These are phyloP conservation scores for Botrytis hyacinthi DNA, from an alignment of 2,329 filamentous ascomycete genomes.

Conservation along the genomic window DNA sequence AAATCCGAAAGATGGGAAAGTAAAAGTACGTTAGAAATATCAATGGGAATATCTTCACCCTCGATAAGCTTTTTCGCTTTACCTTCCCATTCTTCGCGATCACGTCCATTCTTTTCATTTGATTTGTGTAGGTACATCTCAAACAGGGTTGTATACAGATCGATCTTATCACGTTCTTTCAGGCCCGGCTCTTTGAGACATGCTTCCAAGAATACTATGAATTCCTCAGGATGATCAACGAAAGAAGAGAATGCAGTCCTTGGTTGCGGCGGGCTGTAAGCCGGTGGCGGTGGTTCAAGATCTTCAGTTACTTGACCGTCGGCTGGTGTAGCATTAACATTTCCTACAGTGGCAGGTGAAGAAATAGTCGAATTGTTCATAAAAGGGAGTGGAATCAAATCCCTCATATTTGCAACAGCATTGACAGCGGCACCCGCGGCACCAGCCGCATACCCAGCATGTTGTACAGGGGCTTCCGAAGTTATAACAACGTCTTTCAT, in stretches of 20 bases:
- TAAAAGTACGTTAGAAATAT: conserved; percentile 89
- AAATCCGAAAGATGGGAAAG: conserved; percentile 91
- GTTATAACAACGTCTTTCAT: conserved; percentile 55
- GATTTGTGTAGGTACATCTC: conserved; percentile 97
- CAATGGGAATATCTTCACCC: conserved; percentile 76
- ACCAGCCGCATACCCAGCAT: conserved; percentile 40
- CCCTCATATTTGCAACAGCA: conserved; percentile 82
- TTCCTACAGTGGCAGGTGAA: conserved; percentile 52
- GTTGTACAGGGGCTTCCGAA: conserved; percentile 24
- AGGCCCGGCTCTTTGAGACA: conserved; percentile 71
- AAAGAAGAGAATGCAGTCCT: conserved; percentile 93
- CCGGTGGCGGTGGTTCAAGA: conserved; percentile 45
- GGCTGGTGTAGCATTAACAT: conserved; percentile 51
- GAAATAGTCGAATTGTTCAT: conserved; percentile 65
- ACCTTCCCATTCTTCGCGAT: conserved; percentile 79
- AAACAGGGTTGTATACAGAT: conserved; percentile 92
- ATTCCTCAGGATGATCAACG: conserved; percentile 88
- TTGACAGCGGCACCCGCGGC: conserved; percentile 63
- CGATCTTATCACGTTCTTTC: conserved; percentile 72
- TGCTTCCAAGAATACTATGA: conserved; percentile 88
- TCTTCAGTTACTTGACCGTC: conserved; percentile 54
- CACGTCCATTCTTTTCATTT: conserved; percentile 66
- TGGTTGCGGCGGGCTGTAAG: conserved; percentile 79
- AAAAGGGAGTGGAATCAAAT: conserved; percentile 79
- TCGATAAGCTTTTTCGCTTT: conserved; percentile 90